A percentile compares a stretch with the other conserved stretches of the same genome.
Evolutionary conservation across 2,329 filamentous ascomycete species (phyloP).

Genomic region (Fusarium floridanum): DNA sequence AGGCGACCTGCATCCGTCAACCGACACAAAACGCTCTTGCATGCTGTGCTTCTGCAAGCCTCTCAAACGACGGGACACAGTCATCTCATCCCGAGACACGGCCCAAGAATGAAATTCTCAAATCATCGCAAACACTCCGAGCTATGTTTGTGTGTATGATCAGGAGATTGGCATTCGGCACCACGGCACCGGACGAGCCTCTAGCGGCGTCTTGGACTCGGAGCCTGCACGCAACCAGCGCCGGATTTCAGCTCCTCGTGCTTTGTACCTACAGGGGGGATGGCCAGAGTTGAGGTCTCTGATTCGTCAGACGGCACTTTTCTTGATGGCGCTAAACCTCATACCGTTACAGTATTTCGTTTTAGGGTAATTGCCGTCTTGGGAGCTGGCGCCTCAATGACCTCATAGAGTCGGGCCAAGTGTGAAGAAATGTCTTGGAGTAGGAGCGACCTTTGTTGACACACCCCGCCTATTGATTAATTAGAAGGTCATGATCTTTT

Average conservation of each 20-base stretch:
- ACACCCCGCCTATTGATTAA: constrained; percentile 24
- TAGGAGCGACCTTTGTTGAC: constrained; percentile 26
- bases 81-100: not conserved
- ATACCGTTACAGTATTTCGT: constrained; percentile 17
- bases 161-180: constrained; percentile 30
- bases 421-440: constrained; percentile 36
- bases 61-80: not conserved
- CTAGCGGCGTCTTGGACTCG: constrained; percentile 35
- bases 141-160: not conserved
- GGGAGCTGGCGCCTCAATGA: constrained; percentile 32
- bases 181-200: constrained; percentile 33
- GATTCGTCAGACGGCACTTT: not conserved
- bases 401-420: constrained; percentile 33
- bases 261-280: constrained; percentile 4
- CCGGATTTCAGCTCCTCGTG: constrained; percentile 30
- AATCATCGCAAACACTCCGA: not conserved
- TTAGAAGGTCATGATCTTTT: constrained; percentile 13
- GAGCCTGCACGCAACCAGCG: constrained; percentile 2
- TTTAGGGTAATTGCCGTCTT: constrained; percentile 12
- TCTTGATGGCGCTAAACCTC: constrained; percentile 6
- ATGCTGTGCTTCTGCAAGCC: not conserved
- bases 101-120: not conserved
- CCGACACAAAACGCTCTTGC: not conserved
- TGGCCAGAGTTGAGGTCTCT: not conserved
- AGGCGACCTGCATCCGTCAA: constrained; percentile 33